A percentile compares a stretch with the other conserved stretches of the same genome.
phyloP scores from a whole-genome alignment of 129 eudicot species.

The Lactuca saligna region DNA sequence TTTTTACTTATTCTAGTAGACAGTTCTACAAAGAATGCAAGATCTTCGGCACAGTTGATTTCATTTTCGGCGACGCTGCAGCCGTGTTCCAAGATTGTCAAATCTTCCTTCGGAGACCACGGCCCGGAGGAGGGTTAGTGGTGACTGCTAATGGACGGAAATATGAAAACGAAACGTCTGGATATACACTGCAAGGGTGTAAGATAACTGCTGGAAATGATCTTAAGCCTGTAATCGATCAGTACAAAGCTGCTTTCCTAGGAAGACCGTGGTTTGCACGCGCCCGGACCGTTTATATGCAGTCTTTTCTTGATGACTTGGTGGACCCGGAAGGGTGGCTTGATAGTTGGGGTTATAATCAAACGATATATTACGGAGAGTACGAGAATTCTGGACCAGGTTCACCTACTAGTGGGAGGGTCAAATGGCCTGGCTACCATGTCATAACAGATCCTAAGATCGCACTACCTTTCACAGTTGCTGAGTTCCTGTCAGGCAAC shows the following conservation, averaged over 20 bases:
- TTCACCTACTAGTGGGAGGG: constrained; percentile 37
- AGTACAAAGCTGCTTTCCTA: constrained; percentile 21
- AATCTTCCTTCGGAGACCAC: constrained; percentile 28
- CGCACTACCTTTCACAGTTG: constrained; percentile 29
- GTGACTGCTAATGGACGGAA: constrained; percentile 32
- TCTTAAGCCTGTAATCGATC: constrained; percentile 27
- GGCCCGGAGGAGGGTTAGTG: constrained; percentile 20
- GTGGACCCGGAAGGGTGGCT: constrained; percentile 40
- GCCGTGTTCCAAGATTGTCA: constrained; percentile 37
- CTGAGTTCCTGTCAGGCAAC: constrained; percentile 27
- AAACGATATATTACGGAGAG: constrained; percentile 40
- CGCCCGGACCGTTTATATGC: constrained; percentile 25
- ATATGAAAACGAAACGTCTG: constrained; percentile 4
- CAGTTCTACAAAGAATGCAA: constrained; percentile 39
- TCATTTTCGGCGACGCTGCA: constrained; percentile 31
- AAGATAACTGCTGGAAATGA: constrained; percentile 18
- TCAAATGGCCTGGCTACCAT: constrained; percentile 41
- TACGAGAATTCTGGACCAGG: constrained; percentile 45
- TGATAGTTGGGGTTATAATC: constrained; percentile 22
- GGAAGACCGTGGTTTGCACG: constrained; percentile 35
- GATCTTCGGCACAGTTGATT: constrained; percentile 34
- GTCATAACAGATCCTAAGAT: constrained; percentile 17
- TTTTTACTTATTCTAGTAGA: constrained; percentile 5
- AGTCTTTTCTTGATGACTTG: constrained; percentile 27
- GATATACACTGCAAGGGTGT: constrained; percentile 31